Evolutionary conservation across 164 flowering plant species (phyloP), one percentile per base, ranked within the genome.

Genomic region (Echeveria elegans): DNA sequence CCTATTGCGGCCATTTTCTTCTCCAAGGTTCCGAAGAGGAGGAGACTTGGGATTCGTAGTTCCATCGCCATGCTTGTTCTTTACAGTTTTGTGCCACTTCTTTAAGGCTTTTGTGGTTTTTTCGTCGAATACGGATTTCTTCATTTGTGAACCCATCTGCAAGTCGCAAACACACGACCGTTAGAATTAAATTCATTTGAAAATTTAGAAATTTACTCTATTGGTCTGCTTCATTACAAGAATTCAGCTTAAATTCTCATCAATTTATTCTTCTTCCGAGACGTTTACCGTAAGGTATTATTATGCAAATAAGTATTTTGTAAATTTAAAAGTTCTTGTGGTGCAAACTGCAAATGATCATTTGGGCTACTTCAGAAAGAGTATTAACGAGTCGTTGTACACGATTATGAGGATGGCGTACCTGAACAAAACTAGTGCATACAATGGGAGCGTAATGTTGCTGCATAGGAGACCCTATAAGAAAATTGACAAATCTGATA

Each of bases 101-200:
- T 83, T 83, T 0, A 85, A 76, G 53, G 89, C 89, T 64, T 80
- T 82, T 0, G 87, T 72, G 23, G 89, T 85, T 66, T 85, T 86
- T 63, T 85, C 87, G 61, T 85, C 89, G 21, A 85, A 83, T 18
- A 85, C 74, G 0, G 83, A 66, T 59, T 64, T 82, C 80, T 85
- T 85, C 84, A 85, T 81, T 24, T 67, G 15, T 53, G 89, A 80
- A 16, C 89, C 89, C 89, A 85, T 85, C 89, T 85, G 83, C 71
- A 66, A 66, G n/a, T 36, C 59, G 31, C 31, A 21, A 53, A 40
- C 29, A 28, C 37, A 43, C 24, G 11, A 14, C 24, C 18, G 10
- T n/a, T 19, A 18, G 31, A 37, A 29, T 43, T 43, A n/a, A n/a
- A n/a, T n/a, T n/a, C n/a, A n/a, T n/a, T n/a, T n/a, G n/a, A n/a